These are phyloP conservation scores for Piper betle DNA, from an alignment of 164 flowering plant species.

Conservation along the genomic window DNA sequence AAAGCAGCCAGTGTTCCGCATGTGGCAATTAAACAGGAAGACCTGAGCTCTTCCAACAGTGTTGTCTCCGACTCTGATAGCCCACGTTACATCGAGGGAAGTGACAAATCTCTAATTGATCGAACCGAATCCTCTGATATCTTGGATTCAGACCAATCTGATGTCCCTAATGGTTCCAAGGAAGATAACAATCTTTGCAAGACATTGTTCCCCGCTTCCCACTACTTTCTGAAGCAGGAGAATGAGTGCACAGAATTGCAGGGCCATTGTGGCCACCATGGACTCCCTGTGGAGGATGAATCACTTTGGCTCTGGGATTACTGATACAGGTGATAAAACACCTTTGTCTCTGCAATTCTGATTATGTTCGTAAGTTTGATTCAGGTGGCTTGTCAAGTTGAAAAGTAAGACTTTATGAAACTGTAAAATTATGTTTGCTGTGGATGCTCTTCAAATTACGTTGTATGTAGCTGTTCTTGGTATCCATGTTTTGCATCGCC, in stretches of 20 bases:
- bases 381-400: too few species aligned
- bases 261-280: conserved; percentile 36
- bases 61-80: conserved; percentile 52
- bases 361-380: too few species aligned
- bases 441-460: too few species aligned
- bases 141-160: conserved; percentile 36
- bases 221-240: conserved; percentile 40
- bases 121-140: conserved; percentile 38
- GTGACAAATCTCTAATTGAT: conserved; percentile 26
- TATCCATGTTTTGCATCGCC: too few species aligned
- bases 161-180: conserved; percentile 23
- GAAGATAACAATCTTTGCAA: conserved; percentile 41
- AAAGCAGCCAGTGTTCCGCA: conserved; percentile 20
- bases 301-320: conserved; percentile 53
- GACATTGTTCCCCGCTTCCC: conserved; percentile 19
- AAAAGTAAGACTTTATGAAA: too few species aligned
- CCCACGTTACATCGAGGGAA: conserved; percentile 38
- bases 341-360: too few species aligned
- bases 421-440: too few species aligned
- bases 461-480: too few species aligned
- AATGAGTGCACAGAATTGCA: conserved; percentile 17
- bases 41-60: conserved; percentile 42
- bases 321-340: conserved; percentile 2
- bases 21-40: conserved; percentile 30
- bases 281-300: conserved; percentile 44